These are phyloP conservation scores for Hortaea werneckii DNA, from an alignment of 2,329 filamentous ascomycete species.

Conservation along the genomic window DNA sequence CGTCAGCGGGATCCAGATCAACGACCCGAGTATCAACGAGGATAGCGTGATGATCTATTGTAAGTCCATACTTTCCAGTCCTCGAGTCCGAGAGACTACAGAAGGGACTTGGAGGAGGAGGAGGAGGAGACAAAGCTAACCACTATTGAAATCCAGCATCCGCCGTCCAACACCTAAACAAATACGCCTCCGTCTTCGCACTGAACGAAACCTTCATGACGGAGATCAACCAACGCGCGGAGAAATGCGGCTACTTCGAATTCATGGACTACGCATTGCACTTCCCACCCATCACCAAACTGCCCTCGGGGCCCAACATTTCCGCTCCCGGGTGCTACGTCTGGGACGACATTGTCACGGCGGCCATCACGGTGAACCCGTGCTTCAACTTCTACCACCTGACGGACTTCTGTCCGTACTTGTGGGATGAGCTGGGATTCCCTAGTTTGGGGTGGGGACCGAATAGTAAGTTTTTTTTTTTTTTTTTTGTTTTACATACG, in stretches of 20 bases:
- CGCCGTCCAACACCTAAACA: slow-evolving; percentile 5
- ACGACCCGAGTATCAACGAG: slow-evolving; percentile 37
- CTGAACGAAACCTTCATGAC: slow-evolving; percentile 35
- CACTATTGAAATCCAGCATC: slow-evolving; percentile 3
- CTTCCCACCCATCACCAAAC: slow-evolving; percentile 24
- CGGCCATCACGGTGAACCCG: slow-evolving; percentile 21
- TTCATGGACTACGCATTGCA: slow-evolving; percentile 41
- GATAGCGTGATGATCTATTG: slow-evolving; percentile 30
- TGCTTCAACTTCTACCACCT: slow-evolving; percentile 27
- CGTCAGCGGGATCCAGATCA: slow-evolving; percentile 23
- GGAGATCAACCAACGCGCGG: slow-evolving; percentile 24
- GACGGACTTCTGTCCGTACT: slow-evolving; percentile 18
- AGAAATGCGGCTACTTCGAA: slow-evolving; percentile 28
- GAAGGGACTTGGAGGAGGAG: too few species aligned
- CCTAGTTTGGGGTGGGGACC: slow-evolving; percentile 11
- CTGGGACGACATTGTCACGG: slow-evolving; percentile 21
- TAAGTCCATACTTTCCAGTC: background rate
- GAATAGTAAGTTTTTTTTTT: background rate
- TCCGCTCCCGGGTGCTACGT: slow-evolving; percentile 20
- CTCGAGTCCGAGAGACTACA: too few species aligned
- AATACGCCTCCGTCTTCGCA: slow-evolving; percentile 27
- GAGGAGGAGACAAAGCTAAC: background rate
- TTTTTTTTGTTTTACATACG: background rate
- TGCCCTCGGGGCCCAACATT: slow-evolving; percentile 5
- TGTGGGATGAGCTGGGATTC: slow-evolving; percentile 16